These are phyloP conservation scores for Fusarium annulatum DNA, from an alignment of 2,329 filamentous ascomycete species.

Conservation along the genomic window DNA sequence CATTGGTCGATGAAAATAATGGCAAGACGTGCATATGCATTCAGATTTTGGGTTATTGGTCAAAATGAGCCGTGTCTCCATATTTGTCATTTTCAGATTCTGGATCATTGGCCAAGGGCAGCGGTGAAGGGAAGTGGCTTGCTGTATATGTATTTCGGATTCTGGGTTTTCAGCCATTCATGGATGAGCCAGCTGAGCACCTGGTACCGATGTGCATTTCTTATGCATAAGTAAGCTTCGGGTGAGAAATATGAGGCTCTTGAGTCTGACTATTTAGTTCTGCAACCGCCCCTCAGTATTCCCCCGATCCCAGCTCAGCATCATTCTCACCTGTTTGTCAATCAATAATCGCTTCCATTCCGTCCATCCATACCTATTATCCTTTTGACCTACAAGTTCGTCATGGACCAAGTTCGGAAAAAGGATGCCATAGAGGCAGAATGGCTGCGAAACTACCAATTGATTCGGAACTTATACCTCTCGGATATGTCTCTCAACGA, in stretches of 20 bases:
- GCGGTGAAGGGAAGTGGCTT: not conserved
- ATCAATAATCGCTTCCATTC: too few relatives aligned
- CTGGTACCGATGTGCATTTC: not conserved
- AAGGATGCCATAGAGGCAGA: not conserved
- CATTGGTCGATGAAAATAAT: not conserved
- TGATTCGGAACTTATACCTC: not conserved
- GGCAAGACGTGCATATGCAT: not conserved
- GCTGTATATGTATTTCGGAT: not conserved
- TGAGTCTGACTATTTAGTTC: not conserved
- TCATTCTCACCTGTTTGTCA: too few relatives aligned
- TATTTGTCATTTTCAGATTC: not conserved
- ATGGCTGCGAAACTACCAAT: not conserved
- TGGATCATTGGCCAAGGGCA: not conserved
- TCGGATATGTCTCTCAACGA: not conserved
- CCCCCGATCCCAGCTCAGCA: accelerated
- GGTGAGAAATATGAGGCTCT: accelerated
- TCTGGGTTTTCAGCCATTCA: not conserved
- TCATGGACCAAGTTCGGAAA: not conserved
- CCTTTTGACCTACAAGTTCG: too few relatives aligned
- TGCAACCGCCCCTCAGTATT: accelerated
- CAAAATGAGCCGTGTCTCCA: accelerated
- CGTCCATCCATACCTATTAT: too few relatives aligned
- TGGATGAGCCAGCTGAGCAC: not conserved
- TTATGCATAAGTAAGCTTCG: not conserved
- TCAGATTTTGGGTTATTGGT: not conserved